phyloP scores from a whole-genome alignment of 129 eudicot species.

The Oenanthe sinensis region DNA sequence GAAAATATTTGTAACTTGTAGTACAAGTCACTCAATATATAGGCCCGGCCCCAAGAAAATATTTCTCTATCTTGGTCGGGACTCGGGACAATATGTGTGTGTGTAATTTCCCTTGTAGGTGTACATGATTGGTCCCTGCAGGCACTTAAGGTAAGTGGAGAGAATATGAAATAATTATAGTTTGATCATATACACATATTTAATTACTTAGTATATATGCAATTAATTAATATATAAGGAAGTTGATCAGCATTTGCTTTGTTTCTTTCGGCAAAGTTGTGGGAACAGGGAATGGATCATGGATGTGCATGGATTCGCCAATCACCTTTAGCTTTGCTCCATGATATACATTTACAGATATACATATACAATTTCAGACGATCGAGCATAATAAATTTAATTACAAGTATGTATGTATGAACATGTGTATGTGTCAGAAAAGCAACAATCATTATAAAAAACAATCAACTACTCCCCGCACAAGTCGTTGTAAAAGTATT shows the following conservation, averaged over 20 bases:
- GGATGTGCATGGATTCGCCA: conserved; percentile 4
- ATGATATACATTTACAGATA: background rate
- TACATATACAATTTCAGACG: too few relatives aligned
- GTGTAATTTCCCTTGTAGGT: background rate
- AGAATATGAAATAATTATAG: background rate
- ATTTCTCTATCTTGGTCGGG: background rate
- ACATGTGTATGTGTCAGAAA: conserved; percentile 4
- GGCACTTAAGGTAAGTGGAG: background rate
- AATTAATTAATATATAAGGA: background rate
- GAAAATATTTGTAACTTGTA: background rate
- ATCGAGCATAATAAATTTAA: background rate
- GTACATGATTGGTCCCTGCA: background rate
- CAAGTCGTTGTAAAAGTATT: background rate
- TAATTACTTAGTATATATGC: too few relatives aligned
- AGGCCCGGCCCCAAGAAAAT: background rate
- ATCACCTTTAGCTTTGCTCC: background rate
- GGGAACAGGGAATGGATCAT: background rate
- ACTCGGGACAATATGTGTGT: background rate
- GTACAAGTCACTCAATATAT: background rate
- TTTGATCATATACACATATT: background rate
- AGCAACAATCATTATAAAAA: background rate
- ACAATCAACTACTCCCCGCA: conserved; percentile 3
- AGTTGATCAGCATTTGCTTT: background rate
- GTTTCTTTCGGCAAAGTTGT: conserved; percentile 6
- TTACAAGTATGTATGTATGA: background rate